These are phyloP conservation scores for Geotrichum restrictum DNA, from an alignment of 1,139 yeast species.

Conservation along the genomic window DNA sequence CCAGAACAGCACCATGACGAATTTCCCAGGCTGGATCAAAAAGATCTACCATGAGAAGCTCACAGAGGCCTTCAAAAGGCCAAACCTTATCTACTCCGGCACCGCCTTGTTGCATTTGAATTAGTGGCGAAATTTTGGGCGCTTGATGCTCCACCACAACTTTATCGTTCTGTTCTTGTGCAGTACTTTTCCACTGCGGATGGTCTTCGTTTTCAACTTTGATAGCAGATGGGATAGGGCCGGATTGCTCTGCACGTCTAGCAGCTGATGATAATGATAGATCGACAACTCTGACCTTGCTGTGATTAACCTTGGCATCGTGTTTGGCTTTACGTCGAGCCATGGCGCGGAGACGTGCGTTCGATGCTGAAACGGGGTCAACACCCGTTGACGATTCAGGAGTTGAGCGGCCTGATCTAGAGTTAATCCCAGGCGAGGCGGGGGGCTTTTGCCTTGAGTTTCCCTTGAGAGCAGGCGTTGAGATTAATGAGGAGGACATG, in stretches of 20 bases:
- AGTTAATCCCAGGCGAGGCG: conserved; percentile 23
- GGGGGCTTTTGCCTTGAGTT: conserved; percentile 22
- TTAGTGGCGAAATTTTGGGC: conserved; percentile 62
- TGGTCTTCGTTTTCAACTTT: conserved; percentile 24
- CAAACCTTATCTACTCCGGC: conserved; percentile 72
- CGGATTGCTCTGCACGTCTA: conserved; percentile 40
- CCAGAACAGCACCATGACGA: conserved; percentile 94
- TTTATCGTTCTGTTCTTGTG: conserved; percentile 72
- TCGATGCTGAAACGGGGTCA: conserved; percentile 38
- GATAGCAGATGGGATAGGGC: conserved; percentile 21
- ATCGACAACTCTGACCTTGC: conserved; percentile 61
- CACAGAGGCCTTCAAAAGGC: conserved; percentile 98
- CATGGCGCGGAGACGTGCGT: conserved; percentile 88
- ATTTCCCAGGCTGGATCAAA: conserved; percentile 90
- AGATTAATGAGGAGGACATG: conserved; percentile 21
- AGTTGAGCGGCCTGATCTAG: conserved; percentile 27
- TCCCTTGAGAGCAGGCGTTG: conserved; percentile 23
- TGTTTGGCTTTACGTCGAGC: conserved; percentile 88
- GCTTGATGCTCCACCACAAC: conserved; percentile 78
- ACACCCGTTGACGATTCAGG: conserved; percentile 23
- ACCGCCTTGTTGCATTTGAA: conserved; percentile 73
- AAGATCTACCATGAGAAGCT: conserved; percentile 70
- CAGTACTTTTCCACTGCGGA: conserved; percentile 54
- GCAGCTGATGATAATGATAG: conserved; percentile 75
- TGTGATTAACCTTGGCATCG: conserved; percentile 60